Percentiles rank a stretch among this genome's conserved stretches.
Evolutionary conservation across 306 rosid genomes (phyloP).

Genomic region (Prunus fruticosa): DNA sequence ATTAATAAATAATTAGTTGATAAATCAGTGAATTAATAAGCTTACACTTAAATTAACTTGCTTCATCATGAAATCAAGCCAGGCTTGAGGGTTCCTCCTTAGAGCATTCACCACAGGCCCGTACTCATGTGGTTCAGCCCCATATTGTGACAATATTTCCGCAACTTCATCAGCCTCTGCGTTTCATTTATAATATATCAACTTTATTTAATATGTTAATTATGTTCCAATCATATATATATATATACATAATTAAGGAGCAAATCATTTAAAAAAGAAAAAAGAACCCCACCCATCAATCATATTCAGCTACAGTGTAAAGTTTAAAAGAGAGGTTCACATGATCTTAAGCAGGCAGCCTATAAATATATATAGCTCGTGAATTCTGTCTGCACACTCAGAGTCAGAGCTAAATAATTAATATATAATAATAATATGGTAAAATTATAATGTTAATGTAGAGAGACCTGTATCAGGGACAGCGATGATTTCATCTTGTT

Average conservation of each 20-base stretch:
- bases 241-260: not conserved
- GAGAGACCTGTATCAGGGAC: constrained; percentile 62
- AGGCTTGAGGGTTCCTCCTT: constrained; percentile 79
- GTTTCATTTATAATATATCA: not conserved
- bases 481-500: constrained; percentile 68
- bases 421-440: too few relatives aligned
- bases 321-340: not conserved
- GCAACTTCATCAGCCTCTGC: constrained; percentile 56
- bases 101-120: constrained; percentile 79
- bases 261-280: too few relatives aligned
- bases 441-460: not conserved
- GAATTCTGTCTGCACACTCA: not conserved
- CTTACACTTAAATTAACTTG: constrained; percentile 16
- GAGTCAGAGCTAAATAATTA: too few relatives aligned
- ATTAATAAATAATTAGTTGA: too few relatives aligned
- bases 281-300: too few relatives aligned
- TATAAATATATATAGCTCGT: not conserved
- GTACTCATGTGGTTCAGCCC: constrained; percentile 51
- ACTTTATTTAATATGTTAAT: too few relatives aligned
- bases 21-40: too few relatives aligned
- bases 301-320: too few relatives aligned
- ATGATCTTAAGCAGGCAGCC: not conserved
- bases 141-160: constrained; percentile 44
- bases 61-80: constrained; percentile 99
- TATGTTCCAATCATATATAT: not conserved